Evolutionary conservation across 2,329 filamentous ascomycete genomes (phyloP), one percentile per base, ranked within the genome.

Genomic region (Apiospora malaysiana): DNA sequence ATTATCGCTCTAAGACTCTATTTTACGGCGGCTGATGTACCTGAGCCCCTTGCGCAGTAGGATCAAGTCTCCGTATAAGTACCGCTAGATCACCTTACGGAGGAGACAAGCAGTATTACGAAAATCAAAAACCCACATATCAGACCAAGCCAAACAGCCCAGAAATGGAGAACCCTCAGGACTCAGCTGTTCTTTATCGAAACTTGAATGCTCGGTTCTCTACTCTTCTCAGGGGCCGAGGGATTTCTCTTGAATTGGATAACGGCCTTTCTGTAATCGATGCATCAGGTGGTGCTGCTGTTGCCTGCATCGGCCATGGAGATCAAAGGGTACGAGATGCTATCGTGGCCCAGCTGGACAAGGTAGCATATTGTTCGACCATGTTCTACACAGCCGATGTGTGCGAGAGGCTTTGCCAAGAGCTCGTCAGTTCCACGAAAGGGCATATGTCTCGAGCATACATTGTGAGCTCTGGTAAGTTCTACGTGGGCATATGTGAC

Each of bases 281-380:
- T 71, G 84, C 82, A 12, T 83, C 81, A 9, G 82, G 83, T 9
- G 85, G 85, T 23, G 83, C 85, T 2, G 82, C 85, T 0, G 85
- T 86, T 42, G 80, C 83, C 9, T 85, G 83, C 73, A 75, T 87
- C 40, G 85, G 85, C 2, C 84, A 85, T 74, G 82, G 82, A 8
- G 77, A 86, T 69, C 68, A 75, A 25, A 78, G 81, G 69, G 83
- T 86, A 18, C 80, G 80, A 43, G 74, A 81, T 40, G 84, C 84
- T 6, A 81, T 84, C 65, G 71, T 76, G 12, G 75, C 78, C 14
- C 85, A 87, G 75, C 77, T 86, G 43, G 72, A 79, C 23, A 77
- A 80, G 25, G 76, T 83, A 21, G 80, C 82, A 10, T 87, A 86
- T 72, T 83, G 82, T 68, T 79, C 83, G 56, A 83, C 83, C 5